Percentiles rank a stretch among this genome's conserved stretches.
Conservation (phyloP, 345 rosid species). For the Anastatica hierochuntica region DNA sequence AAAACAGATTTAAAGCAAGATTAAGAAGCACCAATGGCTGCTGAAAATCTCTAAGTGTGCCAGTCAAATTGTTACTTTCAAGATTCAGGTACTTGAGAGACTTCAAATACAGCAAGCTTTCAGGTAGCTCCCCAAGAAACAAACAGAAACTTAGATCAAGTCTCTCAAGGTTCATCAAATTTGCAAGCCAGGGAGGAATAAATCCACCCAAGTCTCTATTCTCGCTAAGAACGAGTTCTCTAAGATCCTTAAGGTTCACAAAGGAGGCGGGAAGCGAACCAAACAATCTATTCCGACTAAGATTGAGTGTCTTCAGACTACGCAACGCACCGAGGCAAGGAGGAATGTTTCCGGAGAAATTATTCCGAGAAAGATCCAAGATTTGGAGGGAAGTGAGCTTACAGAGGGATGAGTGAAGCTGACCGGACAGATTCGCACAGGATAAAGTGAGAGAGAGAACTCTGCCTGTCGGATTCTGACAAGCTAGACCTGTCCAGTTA, state of each 20-base stretch:
- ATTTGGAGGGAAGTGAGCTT: slow-evolving; percentile 40
- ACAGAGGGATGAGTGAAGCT: slow-evolving; percentile 51
- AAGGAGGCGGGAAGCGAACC: slow-evolving; percentile 51
- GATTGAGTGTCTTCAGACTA: slow-evolving; percentile 56
- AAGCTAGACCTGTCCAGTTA: slow-evolving; percentile 65
- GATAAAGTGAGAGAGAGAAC: slow-evolving; percentile 54
- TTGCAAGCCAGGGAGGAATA: slow-evolving; percentile 61
- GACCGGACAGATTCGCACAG: slow-evolving; percentile 48
- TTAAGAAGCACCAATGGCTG: slow-evolving; percentile 53
- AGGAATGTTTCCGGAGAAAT: slow-evolving; percentile 53
- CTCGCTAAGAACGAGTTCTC: slow-evolving; percentile 43
- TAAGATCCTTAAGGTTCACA: slow-evolving; percentile 38
- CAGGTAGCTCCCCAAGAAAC: slow-evolving; percentile 55
- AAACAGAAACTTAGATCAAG: slow-evolving; percentile 65
- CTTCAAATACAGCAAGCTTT: slow-evolving; percentile 36
- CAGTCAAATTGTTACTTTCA: slow-evolving; percentile 48
- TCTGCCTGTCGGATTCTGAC: slow-evolving; percentile 45
- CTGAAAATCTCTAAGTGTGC: slow-evolving; percentile 48
- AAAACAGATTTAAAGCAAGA: slow-evolving; percentile 59
- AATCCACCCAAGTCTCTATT: slow-evolving; percentile 49
- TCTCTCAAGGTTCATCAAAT: slow-evolving; percentile 47
- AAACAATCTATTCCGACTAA: slow-evolving; percentile 45
- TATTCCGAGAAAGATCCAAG: slow-evolving; percentile 46
- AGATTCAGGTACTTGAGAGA: slow-evolving; percentile 60
- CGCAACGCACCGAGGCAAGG: slow-evolving; percentile 46